These are phyloP conservation scores for Chrysanthemum seticuspe DNA, from an alignment of 129 eudicot genomes.

Conservation along the genomic window DNA sequence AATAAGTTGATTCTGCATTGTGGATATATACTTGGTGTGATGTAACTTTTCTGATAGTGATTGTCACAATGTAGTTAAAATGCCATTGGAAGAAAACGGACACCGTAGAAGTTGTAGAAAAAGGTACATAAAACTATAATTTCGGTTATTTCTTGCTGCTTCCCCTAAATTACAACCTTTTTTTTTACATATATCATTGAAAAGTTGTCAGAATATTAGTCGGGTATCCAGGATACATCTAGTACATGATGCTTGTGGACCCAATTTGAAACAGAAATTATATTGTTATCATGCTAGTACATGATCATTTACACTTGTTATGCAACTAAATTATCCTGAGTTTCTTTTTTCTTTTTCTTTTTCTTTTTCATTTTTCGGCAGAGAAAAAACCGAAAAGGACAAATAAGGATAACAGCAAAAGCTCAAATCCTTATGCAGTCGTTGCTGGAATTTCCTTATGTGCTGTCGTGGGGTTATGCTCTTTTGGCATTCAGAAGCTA, in stretches of 20 bases:
- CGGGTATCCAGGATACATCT: neutral
- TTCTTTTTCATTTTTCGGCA: neutral
- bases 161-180: neutral
- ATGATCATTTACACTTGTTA: neutral
- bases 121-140: conserved; percentile 13
- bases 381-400: conserved; percentile 21
- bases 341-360: neutral
- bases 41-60: neutral
- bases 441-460: conserved; percentile 33
- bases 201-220: neutral
- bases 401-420: neutral
- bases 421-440: conserved; percentile 20
- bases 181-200: neutral
- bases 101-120: conserved; percentile 21
- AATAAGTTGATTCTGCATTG: neutral
- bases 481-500: conserved; percentile 28
- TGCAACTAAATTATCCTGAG: neutral
- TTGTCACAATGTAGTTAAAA: conserved; percentile 20
- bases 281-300: neutral
- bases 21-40: neutral
- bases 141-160: neutral
- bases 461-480: conserved; percentile 24
- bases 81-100: conserved; percentile 25
- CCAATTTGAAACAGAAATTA: neutral
- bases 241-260: neutral